phyloP scores from a whole-genome alignment of 179 eudicot species.

The Monotropa hypopitys region DNA sequence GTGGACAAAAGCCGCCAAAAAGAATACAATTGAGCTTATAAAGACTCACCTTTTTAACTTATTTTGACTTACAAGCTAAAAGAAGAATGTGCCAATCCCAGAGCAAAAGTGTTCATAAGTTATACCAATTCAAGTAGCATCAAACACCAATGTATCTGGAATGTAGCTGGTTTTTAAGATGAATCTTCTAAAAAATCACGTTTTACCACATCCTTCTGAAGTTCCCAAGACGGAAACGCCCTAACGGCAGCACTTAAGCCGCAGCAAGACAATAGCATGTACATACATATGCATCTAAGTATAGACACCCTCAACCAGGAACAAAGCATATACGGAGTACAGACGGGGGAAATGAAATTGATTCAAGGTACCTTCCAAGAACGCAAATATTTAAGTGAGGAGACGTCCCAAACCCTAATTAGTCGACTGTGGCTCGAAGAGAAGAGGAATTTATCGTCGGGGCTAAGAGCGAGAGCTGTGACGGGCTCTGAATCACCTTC shows the following conservation, averaged over 20 bases:
- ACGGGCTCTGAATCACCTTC: conserved; percentile 72
- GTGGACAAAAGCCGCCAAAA: background rate
- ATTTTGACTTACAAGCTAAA: background rate
- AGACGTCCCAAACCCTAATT: conserved; percentile 88
- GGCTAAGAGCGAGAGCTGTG: conserved; percentile 65
- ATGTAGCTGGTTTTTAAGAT: background rate
- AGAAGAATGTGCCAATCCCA: background rate
- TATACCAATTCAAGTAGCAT: background rate
- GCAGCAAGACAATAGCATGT: background rate
- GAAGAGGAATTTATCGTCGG: conserved; percentile 51
- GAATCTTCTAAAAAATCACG: background rate
- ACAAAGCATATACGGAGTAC: background rate
- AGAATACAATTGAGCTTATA: background rate
- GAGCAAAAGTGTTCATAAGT: background rate
- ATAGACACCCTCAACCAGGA: background rate
- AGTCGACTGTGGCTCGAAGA: conserved; percentile 67
- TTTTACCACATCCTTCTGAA: too few relatives aligned
- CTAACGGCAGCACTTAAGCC: background rate
- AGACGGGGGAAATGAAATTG: background rate
- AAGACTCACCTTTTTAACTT: background rate
- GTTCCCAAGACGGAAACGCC: background rate
- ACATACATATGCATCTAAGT: background rate
- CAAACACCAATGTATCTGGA: background rate
- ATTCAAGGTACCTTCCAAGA: conserved; percentile 74
- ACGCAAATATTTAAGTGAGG: conserved; percentile 57